phyloP scores from a whole-genome alignment of 169 alveolate species.

The Eimeria maxima region DNA sequence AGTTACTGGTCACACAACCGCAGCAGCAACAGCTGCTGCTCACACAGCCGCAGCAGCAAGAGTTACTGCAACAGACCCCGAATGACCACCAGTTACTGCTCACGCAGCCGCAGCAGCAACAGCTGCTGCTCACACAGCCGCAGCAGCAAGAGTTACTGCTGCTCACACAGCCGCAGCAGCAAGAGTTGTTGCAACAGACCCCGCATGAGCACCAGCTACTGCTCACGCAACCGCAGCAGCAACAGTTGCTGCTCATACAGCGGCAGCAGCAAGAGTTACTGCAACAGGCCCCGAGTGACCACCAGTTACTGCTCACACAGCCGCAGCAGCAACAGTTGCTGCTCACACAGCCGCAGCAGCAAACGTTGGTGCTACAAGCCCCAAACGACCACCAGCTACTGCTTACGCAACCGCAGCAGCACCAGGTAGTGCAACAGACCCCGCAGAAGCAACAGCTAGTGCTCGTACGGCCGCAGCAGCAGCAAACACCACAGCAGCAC shows the following conservation, averaged over 20 bases:
- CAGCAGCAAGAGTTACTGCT: not conserved
- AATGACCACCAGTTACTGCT: too few species aligned
- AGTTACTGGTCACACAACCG: not conserved
- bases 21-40: not conserved
- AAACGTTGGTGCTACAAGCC: not conserved
- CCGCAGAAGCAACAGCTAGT: not conserved
- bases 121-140: not conserved
- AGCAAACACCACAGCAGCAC: not conserved
- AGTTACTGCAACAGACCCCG: too few species aligned
- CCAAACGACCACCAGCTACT: not conserved
- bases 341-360: slow-evolving; percentile 6
- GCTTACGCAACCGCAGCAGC: not conserved
- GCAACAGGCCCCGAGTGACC: too few species aligned
- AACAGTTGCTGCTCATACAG: too few species aligned
- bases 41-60: too few species aligned
- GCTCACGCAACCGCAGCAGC: too few species aligned
- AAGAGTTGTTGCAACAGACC: too few species aligned
- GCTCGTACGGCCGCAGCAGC: not conserved
- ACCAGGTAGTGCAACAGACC: not conserved
- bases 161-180: not conserved
- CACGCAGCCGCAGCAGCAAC: too few species aligned
- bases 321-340: not conserved
- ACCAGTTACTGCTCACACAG: too few species aligned
- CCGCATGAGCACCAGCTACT: too few species aligned
- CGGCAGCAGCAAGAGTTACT: too few species aligned